These are phyloP conservation scores for Teunomyces stri DNA, from an alignment of 805 yeast species.

Conservation along the genomic window DNA sequence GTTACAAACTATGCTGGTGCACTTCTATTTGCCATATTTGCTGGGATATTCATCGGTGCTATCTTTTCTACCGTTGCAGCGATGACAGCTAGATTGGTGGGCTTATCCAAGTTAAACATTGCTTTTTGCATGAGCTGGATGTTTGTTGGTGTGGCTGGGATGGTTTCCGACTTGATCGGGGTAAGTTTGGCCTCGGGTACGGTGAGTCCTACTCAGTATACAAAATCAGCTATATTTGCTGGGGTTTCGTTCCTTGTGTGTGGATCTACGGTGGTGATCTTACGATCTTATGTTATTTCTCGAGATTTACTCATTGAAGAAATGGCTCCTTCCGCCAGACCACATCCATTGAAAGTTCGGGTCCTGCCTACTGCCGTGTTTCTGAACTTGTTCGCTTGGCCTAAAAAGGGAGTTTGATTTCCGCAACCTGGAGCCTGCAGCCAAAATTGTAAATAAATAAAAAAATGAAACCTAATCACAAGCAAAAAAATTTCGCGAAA, in stretches of 20 bases:
- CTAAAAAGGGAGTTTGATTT: constrained; percentile 6
- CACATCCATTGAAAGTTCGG: constrained; percentile 11
- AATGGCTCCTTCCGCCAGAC: constrained; percentile 10
- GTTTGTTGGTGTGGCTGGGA: constrained; percentile 46
- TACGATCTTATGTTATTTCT: constrained; percentile 56
- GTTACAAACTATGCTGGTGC: constrained; percentile 57
- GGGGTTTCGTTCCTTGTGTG: constrained; percentile 54
- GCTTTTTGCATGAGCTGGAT: constrained; percentile 54
- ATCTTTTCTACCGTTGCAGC: constrained; percentile 57
- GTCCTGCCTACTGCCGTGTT: constrained; percentile 6
- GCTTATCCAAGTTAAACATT: constrained; percentile 50
- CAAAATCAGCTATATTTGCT: constrained; percentile 54
- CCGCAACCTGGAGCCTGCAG: not conserved
- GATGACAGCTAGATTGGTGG: constrained; percentile 50
- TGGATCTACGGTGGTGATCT: constrained; percentile 37
- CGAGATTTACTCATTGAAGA: constrained; percentile 34
- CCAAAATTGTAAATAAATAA: not conserved
- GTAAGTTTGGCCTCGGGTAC: constrained; percentile 42
- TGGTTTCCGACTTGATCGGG: constrained; percentile 63
- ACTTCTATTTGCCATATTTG: constrained; percentile 48
- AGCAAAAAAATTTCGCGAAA: not conserved
- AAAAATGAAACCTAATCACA: not conserved
- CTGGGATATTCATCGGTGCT: constrained; percentile 61
- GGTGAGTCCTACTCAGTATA: constrained; percentile 47
- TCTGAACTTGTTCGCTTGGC: constrained; percentile 5